A percentile compares a stretch with the other conserved stretches of the same genome.
These are phyloP conservation scores for Diaporthe citriasiana DNA, from an alignment of 2,329 filamentous ascomycete genomes.

Conservation along the genomic window DNA sequence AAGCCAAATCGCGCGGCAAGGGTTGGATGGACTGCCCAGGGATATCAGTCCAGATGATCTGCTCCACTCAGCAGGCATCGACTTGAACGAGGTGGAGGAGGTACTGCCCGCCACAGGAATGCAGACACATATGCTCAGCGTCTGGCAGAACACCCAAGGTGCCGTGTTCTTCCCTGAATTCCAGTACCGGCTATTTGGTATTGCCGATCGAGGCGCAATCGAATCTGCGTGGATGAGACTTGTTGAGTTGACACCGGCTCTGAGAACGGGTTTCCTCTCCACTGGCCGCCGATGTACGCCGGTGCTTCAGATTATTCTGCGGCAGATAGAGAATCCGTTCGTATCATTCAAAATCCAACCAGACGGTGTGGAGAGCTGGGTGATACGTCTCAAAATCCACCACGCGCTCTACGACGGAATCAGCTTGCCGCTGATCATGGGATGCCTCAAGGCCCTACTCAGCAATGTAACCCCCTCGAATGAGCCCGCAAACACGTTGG, in stretches of 20 bases:
- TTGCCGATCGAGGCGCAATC: conserved; percentile 58
- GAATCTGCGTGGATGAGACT: conserved; percentile 73
- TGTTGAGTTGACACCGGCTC: conserved; percentile 68
- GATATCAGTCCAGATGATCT: conserved; percentile 57
- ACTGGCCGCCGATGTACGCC: conserved; percentile 63
- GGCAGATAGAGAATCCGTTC: conserved; percentile 40
- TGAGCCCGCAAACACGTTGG: too few relatives aligned
- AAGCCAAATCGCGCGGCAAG: background rate
- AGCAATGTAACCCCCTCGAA: background rate
- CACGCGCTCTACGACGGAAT: conserved; percentile 92
- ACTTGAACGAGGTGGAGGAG: conserved; percentile 62
- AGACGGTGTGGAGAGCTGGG: conserved; percentile 45
- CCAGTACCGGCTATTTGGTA: conserved; percentile 65
- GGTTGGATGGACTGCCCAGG: conserved; percentile 50
- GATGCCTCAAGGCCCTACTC: conserved; percentile 52
- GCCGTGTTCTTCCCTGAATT: conserved; percentile 82
- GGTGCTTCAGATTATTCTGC: conserved; percentile 74
- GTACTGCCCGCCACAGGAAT: conserved; percentile 80
- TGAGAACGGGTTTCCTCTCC: conserved; percentile 77
- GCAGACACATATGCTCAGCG: conserved; percentile 84
- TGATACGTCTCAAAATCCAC: conserved; percentile 75
- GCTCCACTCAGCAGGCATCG: conserved; percentile 57
- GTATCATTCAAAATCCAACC: conserved; percentile 45
- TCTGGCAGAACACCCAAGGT: conserved; percentile 79
- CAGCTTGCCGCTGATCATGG: conserved; percentile 76